Evolutionary conservation across 2,329 filamentous ascomycete species (phyloP).

Genomic region (Verticillium zaregamsianum): DNA sequence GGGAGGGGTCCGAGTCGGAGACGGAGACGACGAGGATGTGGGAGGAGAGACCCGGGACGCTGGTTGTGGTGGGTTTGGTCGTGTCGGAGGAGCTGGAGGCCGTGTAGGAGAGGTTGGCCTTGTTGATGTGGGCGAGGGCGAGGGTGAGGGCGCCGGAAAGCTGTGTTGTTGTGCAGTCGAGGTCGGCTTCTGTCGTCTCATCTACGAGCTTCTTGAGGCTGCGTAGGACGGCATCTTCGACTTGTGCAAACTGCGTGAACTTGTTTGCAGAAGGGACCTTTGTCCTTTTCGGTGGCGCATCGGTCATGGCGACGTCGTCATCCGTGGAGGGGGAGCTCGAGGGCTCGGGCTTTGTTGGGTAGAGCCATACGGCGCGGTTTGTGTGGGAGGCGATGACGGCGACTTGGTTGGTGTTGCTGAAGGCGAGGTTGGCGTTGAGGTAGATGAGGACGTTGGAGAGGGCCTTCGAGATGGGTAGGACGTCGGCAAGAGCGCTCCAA

Average conservation of each 20-base stretch:
- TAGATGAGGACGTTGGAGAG: constrained; percentile 90
- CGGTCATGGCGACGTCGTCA: constrained; percentile 54
- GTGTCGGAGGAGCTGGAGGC: constrained; percentile 37
- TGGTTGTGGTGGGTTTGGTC: constrained; percentile 24
- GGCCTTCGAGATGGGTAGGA: constrained; percentile 76
- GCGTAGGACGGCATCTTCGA: constrained; percentile 74
- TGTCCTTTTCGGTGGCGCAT: constrained; percentile 29
- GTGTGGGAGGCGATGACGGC: constrained; percentile 87
- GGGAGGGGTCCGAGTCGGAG: constrained; percentile 75
- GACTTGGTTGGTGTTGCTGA: constrained; percentile 89
- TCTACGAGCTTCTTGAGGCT: constrained; percentile 72
- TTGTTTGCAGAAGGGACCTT: constrained; percentile 66
- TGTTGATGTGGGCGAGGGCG: constrained; percentile 87
- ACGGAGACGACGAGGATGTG: constrained; percentile 90
- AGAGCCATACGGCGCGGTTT: constrained; percentile 84
- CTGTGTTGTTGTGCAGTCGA: constrained; percentile 75
- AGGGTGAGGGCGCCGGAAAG: constrained; percentile 88
- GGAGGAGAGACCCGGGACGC: constrained; percentile 56
- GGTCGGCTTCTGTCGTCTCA: constrained; percentile 59
- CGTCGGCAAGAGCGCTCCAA: constrained; percentile 73
- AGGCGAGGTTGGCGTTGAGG: constrained; percentile 92
- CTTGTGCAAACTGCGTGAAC: constrained; percentile 83
- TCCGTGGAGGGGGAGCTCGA: constrained; percentile 11
- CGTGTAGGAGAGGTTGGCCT: constrained; percentile 63
- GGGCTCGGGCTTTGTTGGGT: constrained; percentile 52